phyloP scores from a whole-genome alignment of 306 rosid genomes.

The Acacia confusa region DNA sequence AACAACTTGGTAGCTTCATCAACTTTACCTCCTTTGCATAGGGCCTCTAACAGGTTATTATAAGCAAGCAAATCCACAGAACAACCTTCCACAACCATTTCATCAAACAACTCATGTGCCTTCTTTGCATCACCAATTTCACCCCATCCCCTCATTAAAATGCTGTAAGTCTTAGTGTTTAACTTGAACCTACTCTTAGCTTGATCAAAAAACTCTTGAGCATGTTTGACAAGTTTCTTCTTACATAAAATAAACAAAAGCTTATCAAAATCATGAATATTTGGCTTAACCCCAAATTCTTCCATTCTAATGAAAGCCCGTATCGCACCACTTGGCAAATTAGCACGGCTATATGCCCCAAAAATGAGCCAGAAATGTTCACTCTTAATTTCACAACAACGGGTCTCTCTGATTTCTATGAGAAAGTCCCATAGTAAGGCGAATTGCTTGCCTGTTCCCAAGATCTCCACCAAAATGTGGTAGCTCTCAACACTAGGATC shows the following conservation, averaged over 20 bases:
- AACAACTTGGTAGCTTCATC: conserved; percentile 65
- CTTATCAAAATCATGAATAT: conserved; percentile 64
- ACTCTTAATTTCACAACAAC: conserved; percentile 43
- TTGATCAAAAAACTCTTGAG: conserved; percentile 70
- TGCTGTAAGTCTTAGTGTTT: conserved; percentile 62
- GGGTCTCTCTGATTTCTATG: conserved; percentile 56
- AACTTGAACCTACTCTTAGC: conserved; percentile 50
- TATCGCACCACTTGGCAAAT: conserved; percentile 76
- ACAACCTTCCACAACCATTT: conserved; percentile 69
- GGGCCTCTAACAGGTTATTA: conserved; percentile 63
- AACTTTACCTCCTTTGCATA: conserved; percentile 67
- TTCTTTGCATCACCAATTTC: conserved; percentile 55
- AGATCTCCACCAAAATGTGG: conserved; percentile 68
- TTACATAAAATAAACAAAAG: conserved; percentile 66
- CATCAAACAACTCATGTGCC: conserved; percentile 69
- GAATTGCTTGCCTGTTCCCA: conserved; percentile 73
- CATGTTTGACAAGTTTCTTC: conserved; percentile 65
- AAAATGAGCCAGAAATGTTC: conserved; percentile 79
- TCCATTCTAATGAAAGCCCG: conserved; percentile 74
- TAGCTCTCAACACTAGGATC: conserved; percentile 64
- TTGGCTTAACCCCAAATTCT: conserved; percentile 71
- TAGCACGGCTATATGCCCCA: conserved; percentile 63
- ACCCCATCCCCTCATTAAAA: conserved; percentile 84
- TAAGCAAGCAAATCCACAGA: conserved; percentile 66
- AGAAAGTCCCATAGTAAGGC: conserved; percentile 92